Base-by-base conservation (phyloP, 129 eudicot genomes). In the Flaveria robusta region DNA sequence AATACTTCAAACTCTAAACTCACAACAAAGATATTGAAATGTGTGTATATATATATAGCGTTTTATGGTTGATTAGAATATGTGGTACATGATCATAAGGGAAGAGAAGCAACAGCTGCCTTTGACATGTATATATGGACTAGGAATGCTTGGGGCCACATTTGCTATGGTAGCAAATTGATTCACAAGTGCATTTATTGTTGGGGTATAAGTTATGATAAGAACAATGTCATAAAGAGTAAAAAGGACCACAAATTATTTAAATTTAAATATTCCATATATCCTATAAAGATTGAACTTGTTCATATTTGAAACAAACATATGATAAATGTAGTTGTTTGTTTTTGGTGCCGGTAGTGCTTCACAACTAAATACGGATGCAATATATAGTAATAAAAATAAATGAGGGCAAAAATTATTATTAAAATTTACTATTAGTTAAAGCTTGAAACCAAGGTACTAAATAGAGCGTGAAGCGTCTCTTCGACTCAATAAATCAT, bases 141-240 rank as follows among this genome's bases (percentile, higher is more conserved):
- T 80, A 80, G 83, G 83, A 54, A 70, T 39, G 66, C 47, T 66
- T 80, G 74, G 83, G 83, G 79, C 73, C 83, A 80, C 79, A 24
- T 60, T 27, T 23, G 64, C 42, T 47, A 63, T 74, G 67, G 29
- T 58, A 6, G 79, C 68, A 80, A 80, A 72, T 65, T 73, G 83
- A 49, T 64, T 18, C 74, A 34, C 76, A 78, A 58, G 20, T 46
- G 77, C 31, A 70, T 78, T 78, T 78, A 70, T 70, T 78, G 45
- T 27, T 79, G 77, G 68, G 77, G 64, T 43, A 65, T 31, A 80
- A 42, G 42, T 66, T 74, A 66, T 41, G 71, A 80, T 80, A 80
- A 80, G 79, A 74, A 80, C 70, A 79, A 72, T 65, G 83, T 79
- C 79, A 26, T 43, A 54, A 73, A 80, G 63, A 59, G 45, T 29